phyloP scores from a whole-genome alignment of 768 basidiomycete species.

The Lactarius evosmus region DNA sequence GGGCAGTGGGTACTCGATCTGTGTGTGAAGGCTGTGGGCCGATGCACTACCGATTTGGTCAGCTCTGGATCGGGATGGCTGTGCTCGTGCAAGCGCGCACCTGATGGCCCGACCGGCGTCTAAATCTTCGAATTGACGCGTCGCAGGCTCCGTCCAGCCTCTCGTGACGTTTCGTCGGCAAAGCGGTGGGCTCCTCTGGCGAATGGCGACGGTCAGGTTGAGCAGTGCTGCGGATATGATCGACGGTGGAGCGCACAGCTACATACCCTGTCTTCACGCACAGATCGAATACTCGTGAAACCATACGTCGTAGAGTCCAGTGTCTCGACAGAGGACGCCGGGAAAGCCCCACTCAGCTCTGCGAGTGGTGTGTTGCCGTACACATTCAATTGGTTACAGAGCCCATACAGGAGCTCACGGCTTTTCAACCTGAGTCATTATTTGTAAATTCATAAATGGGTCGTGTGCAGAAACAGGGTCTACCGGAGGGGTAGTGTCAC shows the following conservation, averaged over 20 bases:
- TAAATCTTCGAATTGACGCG: slow-evolving; percentile 43
- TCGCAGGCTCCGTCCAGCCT: slow-evolving; percentile 46
- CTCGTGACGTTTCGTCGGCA: slow-evolving; percentile 55
- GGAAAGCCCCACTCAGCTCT: slow-evolving; percentile 54
- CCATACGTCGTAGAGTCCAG: slow-evolving; percentile 36
- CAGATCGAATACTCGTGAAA: slow-evolving; percentile 40
- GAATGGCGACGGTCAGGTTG: slow-evolving; percentile 4
- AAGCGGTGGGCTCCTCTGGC: slow-evolving; percentile 32
- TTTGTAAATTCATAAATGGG: background rate
- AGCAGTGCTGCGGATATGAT: background rate
- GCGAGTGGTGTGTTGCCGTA: slow-evolving; percentile 52
- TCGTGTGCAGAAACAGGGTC: background rate
- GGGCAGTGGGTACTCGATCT: slow-evolving; percentile 55
- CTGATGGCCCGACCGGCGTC: slow-evolving; percentile 37
- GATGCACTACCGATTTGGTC: background rate
- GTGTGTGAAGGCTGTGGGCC: slow-evolving; percentile 41
- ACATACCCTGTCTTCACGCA: slow-evolving; percentile 4
- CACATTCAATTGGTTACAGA: slow-evolving; percentile 51
- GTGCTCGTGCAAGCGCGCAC: slow-evolving; percentile 33
- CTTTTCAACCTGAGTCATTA: slow-evolving; percentile 37
- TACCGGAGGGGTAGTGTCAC: slow-evolving; percentile 38
- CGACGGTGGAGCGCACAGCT: slow-evolving; percentile 2
- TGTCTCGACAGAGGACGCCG: slow-evolving; percentile 35
- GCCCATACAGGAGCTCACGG: slow-evolving; percentile 40
- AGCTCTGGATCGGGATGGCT: background rate